Conservation (phyloP, 768 basidiomycete species). For the Tulasnella sp. region DNA sequence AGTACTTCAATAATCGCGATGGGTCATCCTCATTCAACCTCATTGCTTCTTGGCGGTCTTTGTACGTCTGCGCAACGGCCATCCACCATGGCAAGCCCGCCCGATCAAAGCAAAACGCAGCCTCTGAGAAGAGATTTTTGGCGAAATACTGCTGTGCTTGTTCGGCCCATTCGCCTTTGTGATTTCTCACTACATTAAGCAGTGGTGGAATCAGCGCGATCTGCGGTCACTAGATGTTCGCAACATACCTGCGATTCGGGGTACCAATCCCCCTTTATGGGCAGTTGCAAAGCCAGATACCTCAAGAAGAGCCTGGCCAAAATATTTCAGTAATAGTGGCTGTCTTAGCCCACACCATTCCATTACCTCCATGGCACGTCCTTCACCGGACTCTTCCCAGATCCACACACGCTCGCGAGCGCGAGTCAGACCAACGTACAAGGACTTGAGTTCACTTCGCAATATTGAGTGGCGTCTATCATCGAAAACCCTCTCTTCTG, state of each 20-base stretch:
- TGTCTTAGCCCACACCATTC: no score
- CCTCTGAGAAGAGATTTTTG: conserved; percentile 14
- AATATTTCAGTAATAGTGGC: not conserved
- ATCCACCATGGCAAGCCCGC: no score
- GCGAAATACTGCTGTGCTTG: not conserved
- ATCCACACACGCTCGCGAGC: conserved; percentile 28
- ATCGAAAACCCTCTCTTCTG: not conserved
- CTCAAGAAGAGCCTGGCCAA: conserved; percentile 11
- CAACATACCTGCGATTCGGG: conserved; percentile 16
- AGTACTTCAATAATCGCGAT: not conserved
- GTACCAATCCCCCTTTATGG: not conserved
- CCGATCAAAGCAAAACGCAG: conserved; percentile 7
- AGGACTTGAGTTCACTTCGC: conserved; percentile 27
- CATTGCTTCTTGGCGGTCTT: no score
- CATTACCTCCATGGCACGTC: conserved; percentile 21
- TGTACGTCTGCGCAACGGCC: no score
- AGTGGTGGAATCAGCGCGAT: not conserved
- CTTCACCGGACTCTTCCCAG: conserved; percentile 17
- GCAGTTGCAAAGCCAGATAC: not conserved
- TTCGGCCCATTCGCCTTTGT: conserved; percentile 15
- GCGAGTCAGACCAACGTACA: conserved; percentile 29
- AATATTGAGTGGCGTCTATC: conserved; percentile 9
- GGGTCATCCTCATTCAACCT: no score
- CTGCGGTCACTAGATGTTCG: no score
- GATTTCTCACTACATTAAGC: conserved; percentile 3